Base-by-base conservation (phyloP, 768 basidiomycete genomes). In the Paxillus rubicundulus region DNA sequence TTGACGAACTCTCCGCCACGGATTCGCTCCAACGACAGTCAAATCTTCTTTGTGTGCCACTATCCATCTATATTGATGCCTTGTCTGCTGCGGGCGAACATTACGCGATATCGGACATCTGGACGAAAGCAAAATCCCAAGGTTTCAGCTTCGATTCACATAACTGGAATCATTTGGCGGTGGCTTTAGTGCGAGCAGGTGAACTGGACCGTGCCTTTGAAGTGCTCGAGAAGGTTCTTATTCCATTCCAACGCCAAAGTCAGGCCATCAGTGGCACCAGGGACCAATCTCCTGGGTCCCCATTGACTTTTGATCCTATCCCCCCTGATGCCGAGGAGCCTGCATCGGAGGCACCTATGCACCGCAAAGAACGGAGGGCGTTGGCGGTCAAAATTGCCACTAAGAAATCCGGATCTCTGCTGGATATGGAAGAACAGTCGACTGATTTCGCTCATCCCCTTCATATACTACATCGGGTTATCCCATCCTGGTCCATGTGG, bases 101-200 rank as follows among this genome's bases (percentile, higher is more conserved):
- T 59, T 56, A 63, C 8, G 79, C 84, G 53, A 77, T 95, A 41
- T 78, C 84, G 14, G 62, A 65, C 3, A 74, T 79, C 0, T 98
- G 96, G 94, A 71, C 74, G n/a, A 65, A 72, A 28, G 77, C 90
- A 45, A 79, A 80, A 54, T 57, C 68, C 10, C 68, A 74, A 9
- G 89, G 90, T 2, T 87, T 95, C 59, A 76, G 76, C 12, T 92
- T 93, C 66, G 91, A 95, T 65, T 79, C 88, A 12, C 84, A 88
- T 61, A 98, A 97, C 67, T 98, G 92, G 89, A 97, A 96, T 62
- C 84, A 90, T 61, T 77, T 97, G 24, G 79, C 77, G 21, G 75
- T 87, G 9, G 87, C 85, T 13, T 77, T 95, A 20, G 75, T 92
- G 36, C 84, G 89, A 28, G 90, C 88, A 0, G 91, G 89, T 21